Conservation (phyloP, 2,329 filamentous ascomycete species). For the Raffaelea ambrosiae region DNA sequence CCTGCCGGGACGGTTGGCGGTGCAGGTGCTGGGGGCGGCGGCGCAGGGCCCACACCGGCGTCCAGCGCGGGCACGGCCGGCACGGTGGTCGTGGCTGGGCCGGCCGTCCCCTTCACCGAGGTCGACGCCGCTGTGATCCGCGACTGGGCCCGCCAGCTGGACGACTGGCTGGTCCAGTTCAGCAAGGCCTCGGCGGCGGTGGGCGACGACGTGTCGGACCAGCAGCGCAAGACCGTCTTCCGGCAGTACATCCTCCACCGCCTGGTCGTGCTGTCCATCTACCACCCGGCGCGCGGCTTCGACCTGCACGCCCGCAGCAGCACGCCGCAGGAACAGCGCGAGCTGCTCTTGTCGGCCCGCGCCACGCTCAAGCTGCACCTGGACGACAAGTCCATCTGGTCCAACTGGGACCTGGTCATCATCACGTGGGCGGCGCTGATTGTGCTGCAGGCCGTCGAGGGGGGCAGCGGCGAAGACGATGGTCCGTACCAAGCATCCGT, state of each 20-base stretch:
- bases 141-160: conserved; percentile 13
- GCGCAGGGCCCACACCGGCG: no score
- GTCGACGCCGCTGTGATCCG: conserved; percentile 12
- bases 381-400: conserved; percentile 11
- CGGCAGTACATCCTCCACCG: conserved; percentile 13
- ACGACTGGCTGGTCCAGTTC: conserved; percentile 12
- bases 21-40: no score
- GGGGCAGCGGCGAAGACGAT: conserved; percentile 8
- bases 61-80: neutral
- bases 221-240: conserved; percentile 6
- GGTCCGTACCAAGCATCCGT: neutral
- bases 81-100: no score
- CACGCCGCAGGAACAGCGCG: conserved; percentile 11
- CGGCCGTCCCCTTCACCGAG: conserved; percentile 3
- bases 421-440: conserved; percentile 13
- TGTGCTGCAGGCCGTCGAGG: conserved; percentile 10
- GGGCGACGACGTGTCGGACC: neutral
- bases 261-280: conserved; percentile 10
- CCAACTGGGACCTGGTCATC: conserved; percentile 14
- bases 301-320: conserved; percentile 9
- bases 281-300: conserved; percentile 13
- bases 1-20: no score
- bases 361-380: conserved; percentile 11
- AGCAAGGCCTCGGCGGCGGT: neutral
- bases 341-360: conserved; percentile 10